phyloP scores from a whole-genome alignment of 2,329 filamentous ascomycete species.

The Onygena corvina region DNA sequence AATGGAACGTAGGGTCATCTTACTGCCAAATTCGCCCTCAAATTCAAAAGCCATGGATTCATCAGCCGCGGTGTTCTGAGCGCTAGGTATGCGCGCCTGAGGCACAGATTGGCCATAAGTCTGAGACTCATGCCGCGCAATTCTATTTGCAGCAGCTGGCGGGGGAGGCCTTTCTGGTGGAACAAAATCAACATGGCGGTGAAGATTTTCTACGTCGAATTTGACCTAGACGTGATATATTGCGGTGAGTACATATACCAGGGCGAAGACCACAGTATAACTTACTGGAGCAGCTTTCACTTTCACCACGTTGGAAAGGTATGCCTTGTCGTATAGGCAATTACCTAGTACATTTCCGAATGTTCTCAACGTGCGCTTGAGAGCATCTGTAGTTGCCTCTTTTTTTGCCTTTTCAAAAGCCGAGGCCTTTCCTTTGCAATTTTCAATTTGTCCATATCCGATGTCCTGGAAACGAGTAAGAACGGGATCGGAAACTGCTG shows the following conservation, averaged over 20 bases:
- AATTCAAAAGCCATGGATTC: constrained; percentile 26
- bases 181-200: constrained; percentile 66
- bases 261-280: background rate
- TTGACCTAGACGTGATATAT: constrained; percentile 37
- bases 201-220: constrained; percentile 67
- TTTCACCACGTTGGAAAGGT: constrained; percentile 77
- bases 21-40: constrained; percentile 36
- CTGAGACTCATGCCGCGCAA: constrained; percentile 36
- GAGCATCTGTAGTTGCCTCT: constrained; percentile 84
- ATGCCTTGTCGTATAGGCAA: constrained; percentile 95
- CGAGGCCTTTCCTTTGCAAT: constrained; percentile 84
- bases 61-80: constrained; percentile 20
- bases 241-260: background rate
- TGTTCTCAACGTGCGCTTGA: constrained; percentile 78
- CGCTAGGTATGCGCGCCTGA: constrained; percentile 24
- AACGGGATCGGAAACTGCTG: background rate
- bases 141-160: constrained; percentile 12
- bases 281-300: constrained; percentile 60
- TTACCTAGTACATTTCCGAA: constrained; percentile 98
- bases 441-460: constrained; percentile 93
- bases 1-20: constrained; percentile 13
- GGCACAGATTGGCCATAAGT: constrained; percentile 23
- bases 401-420: constrained; percentile 99
- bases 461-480: constrained; percentile 50
- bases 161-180: constrained; percentile 45